Evolutionary conservation across 768 basidiomycete species (phyloP), one percentile per base, ranked within the genome.

Genomic region (Panellus pusillus): DNA sequence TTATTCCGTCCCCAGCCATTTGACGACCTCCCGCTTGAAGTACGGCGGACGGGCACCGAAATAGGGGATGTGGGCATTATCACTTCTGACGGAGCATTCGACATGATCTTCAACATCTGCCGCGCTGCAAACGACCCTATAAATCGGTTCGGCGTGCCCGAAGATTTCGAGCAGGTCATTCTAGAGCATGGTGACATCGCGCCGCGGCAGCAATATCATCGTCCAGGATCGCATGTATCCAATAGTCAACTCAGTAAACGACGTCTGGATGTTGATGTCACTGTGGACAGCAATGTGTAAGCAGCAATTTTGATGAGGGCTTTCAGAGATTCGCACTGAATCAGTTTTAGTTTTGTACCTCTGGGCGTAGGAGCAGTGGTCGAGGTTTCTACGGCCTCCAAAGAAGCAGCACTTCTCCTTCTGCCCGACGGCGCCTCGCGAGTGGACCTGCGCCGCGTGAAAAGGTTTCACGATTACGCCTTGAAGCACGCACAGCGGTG

Each of bases 41-140:
- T 39, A 1, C 44, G 52, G 11, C 36, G 18, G 8, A 28, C 5
- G 4, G 52, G 52, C 2, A 47, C 45, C 1, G 31, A 54, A 29
- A 57, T 62, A 13, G 61, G 58, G 7, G 61, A 62, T 38, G 58
- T 62, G 11, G 61, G 61, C 11, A 37, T 47, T 18, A 31, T 62
- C 24, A 57, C 50, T 7, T 37, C 47, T 14, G 59, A 62, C 44
- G 61, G 61, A 1, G 29, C 44, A 0, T 60, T 60, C 42, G 55
- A 53, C 18, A 15, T 42, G 6, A 36, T 62, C 4, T 62, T 62
- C 61, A 62, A 62, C 37, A 56, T 60, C 14, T 57, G 58, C 29
- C 36, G 43, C 4, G 20, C 58, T 14, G 36, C 54, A 17, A 43
- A 47, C 40, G 45, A 60, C 27, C 54, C 58, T 8, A 28, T 58